These are phyloP conservation scores for Teratosphaeria zuluensis DNA, from an alignment of 2,329 filamentous ascomycete species.

Conservation along the genomic window DNA sequence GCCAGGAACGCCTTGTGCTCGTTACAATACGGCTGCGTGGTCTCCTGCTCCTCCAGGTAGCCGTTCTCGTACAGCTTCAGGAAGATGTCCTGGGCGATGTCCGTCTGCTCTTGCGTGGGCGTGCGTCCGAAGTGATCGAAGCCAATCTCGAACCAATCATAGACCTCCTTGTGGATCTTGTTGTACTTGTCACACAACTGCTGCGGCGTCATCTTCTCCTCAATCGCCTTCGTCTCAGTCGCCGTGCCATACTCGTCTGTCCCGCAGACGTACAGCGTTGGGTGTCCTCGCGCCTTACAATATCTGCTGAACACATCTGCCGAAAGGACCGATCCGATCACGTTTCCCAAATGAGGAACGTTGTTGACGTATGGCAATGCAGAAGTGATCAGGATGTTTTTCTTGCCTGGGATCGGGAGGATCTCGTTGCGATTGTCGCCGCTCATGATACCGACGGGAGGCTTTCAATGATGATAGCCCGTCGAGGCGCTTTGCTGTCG, in stretches of 20 bases:
- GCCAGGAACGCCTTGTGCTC: slow-evolving; percentile 55
- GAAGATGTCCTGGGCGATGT: slow-evolving; percentile 90
- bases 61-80: slow-evolving; percentile 77
- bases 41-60: slow-evolving; percentile 76
- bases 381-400: slow-evolving; percentile 82
- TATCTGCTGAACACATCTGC: slow-evolving; percentile 72
- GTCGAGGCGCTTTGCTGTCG: background rate
- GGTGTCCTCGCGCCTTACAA: slow-evolving; percentile 68
- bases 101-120: slow-evolving; percentile 76
- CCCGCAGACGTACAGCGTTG: slow-evolving; percentile 77
- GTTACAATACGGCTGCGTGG: slow-evolving; percentile 84
- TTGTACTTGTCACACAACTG: slow-evolving; percentile 90
- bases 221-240: slow-evolving; percentile 88
- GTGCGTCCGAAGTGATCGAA: slow-evolving; percentile 96
- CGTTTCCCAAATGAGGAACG: slow-evolving; percentile 72
- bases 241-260: slow-evolving; percentile 94
- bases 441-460: slow-evolving; percentile 2
- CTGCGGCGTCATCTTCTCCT: slow-evolving; percentile 72
- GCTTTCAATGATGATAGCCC: background rate
- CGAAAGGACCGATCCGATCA: slow-evolving; percentile 77
- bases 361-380: slow-evolving; percentile 81
- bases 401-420: slow-evolving; percentile 48
- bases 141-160: slow-evolving; percentile 90
- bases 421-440: slow-evolving; percentile 25
- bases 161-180: slow-evolving; percentile 78